Evolutionary conservation across 23 red algal genomes (phyloP).

Genomic region (Gracilaria vermiculophylla): DNA sequence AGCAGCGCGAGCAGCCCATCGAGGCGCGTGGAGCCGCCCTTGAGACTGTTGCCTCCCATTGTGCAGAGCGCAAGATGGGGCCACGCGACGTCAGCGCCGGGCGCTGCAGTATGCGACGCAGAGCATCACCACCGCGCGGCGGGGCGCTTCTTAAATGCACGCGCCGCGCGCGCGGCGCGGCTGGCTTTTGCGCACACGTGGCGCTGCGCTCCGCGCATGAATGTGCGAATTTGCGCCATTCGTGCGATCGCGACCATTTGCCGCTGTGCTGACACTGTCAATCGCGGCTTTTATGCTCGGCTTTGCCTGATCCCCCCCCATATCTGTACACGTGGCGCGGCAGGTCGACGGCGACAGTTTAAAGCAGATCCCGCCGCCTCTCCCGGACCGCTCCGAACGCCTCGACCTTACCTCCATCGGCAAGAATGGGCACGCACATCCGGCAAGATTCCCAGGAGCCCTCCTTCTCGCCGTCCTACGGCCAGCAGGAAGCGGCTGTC

Average conservation of each 20-base stretch:
- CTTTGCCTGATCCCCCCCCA: no score
- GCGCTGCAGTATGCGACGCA: not conserved
- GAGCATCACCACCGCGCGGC: not conserved
- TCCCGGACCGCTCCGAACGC: no score
- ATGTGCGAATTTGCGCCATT: no score
- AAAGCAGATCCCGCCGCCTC: no score
- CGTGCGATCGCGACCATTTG: not conserved
- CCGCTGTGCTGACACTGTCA: not conserved
- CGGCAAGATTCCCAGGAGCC: not conserved
- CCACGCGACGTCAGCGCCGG: not conserved
- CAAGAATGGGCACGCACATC: not conserved
- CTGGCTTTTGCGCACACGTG: constrained; percentile 6
- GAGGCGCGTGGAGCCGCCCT: constrained; percentile 65
- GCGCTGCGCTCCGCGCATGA: not conserved
- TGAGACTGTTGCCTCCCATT: constrained; percentile 69
- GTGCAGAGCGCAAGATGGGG: constrained; percentile 20
- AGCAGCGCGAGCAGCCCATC: constrained; percentile 83
- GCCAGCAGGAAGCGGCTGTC: not conserved
- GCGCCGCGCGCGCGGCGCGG: not conserved
- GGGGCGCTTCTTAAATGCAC: constrained; percentile 1
- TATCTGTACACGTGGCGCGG: not conserved
- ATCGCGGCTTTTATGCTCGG: no score
- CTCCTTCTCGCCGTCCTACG: not conserved
- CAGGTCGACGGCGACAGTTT: not conserved
- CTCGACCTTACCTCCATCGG: no score